Evolutionary conservation across 805 yeast species (phyloP), one percentile per base, ranked within the genome.

Genomic region (Kodamaea neixiangensis): DNA sequence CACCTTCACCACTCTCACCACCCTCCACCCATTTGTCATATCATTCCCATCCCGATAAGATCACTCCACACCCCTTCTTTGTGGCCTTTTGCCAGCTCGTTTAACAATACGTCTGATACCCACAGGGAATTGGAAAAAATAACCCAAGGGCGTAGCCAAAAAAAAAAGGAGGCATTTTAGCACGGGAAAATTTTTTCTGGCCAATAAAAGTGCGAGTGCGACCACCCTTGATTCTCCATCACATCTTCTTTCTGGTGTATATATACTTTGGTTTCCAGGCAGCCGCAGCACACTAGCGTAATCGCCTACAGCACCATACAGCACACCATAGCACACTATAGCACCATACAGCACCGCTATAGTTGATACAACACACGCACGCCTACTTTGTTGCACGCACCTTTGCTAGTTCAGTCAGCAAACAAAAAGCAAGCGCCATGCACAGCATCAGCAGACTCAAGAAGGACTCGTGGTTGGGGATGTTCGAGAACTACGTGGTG

Each of bases 401-500:
- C n/a, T n/a, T n/a, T n/a, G n/a, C n/a, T n/a, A n/a, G n/a, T n/a
- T n/a, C n/a, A n/a, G 14, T n/a, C 7, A n/a, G 38, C 38, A 34
- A 34, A 34, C 5, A 13, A 6, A 34, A 35, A 14, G 17, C 39
- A 35, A 14, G 5, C 39, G 17, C 14, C 7, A 45, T 45, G 48
- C 43, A 41, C 10, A 31, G 39, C 15, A 38, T 44, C 39, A 44
- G 46, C 46, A 44, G 15, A 44, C 46, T 44, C 14, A 47, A 47
- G 35, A 47, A 21, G 18, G 33, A 14, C 15, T 21, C 29, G 14
- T 43, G 47, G 51, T 15, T 33, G n/a, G 20, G 25, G 25, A 47
- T 48, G 37, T 54, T 54, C 25, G 44, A 46, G 21, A 20, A 48
- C 45, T 21, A 48, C 18, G 51, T 50, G 15, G 25, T 54, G 11